Percentiles rank a stretch among this genome's conserved stretches.
phyloP scores from a whole-genome alignment of 495 filamentous ascomycete species.

The Trichoderma asperelloides region DNA sequence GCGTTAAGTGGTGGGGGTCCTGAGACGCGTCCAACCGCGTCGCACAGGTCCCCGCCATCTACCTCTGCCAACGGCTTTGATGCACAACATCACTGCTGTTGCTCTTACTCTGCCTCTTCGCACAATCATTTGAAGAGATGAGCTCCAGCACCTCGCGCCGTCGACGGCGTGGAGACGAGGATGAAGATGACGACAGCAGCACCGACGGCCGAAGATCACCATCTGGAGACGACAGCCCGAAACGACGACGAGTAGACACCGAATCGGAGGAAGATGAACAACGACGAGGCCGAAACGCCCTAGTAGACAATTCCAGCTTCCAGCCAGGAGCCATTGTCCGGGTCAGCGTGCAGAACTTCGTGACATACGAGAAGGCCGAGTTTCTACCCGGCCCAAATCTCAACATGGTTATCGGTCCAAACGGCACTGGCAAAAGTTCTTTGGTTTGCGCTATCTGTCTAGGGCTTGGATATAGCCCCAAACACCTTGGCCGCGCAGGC shows the following conservation, averaged over 20 bases:
- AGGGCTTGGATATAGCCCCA: conserved; percentile 75
- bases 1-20: conserved; percentile 1
- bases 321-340: conserved; percentile 85
- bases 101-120: background rate
- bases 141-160: conserved; percentile 15
- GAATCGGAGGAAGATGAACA: background rate
- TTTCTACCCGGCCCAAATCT: conserved; percentile 84
- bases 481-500: conserved; percentile 81
- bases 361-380: conserved; percentile 86
- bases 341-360: conserved; percentile 82
- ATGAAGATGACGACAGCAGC: conserved; percentile 24
- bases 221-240: conserved; percentile 15
- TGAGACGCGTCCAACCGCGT: background rate
- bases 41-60: background rate
- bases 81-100: background rate
- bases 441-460: conserved; percentile 96
- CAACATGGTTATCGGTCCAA: conserved; percentile 98
- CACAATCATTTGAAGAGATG: background rate
- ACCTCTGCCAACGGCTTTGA: background rate
- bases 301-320: conserved; percentile 22
- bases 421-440: conserved; percentile 96
- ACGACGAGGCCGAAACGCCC: background rate
- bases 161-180: conserved; percentile 23
- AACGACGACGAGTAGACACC: conserved; percentile 15
- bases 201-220: conserved; percentile 12